Evolutionary conservation across 2,329 filamentous ascomycete genomes (phyloP), one percentile per base, ranked within the genome.

Genomic region (Xylaria sp.): DNA sequence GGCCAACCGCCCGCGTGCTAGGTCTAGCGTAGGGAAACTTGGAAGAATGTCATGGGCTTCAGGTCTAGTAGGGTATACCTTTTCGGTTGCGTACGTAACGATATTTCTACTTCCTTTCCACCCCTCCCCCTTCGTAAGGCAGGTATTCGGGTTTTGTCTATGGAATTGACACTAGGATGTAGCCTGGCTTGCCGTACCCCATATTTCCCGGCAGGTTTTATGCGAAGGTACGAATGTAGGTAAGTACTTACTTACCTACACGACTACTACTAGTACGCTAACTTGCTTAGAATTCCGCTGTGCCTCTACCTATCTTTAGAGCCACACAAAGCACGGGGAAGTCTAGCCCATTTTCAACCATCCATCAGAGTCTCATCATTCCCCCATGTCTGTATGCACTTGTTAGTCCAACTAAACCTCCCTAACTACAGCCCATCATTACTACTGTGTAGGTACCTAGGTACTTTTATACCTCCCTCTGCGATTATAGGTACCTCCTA

Each of bases 241-340:
- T 5, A 23, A 10, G 12, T 20, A 20, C n/a, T 7, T 25, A 49
- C 20, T 9, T 13, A 49, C 41, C 41, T 46, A 46, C 28, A 5
- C 28, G 15, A 18, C 15, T 46, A 46, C 41, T 18, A 2, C 18
- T 18, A n/a, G 10, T 41, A 41, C 39, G 15, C 39, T 41, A 13
- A 13, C 39, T 18, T 15, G 12, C 12, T 13, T 41, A 41, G 39
- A 41, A 46, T 15, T 46, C 41, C 41, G 41, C 41, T 49, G 6
- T 48, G 20, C 36, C 56, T 71, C 46, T 48, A 48, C 28, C 56
- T 71, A 65, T 70, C 68, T 67, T 67, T 67, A 69, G 67, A 68
- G 62, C 61, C 64, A 70, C 59, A 70, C 63, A 72, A 70, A 70
- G 67, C 68, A 67, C 62, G 67, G 70, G 64, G 70, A 67, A 71